Percentiles rank a stretch among this genome's conserved stretches.
These are phyloP conservation scores for Coniochaeta hoffmannii DNA, from an alignment of 2,329 filamentous ascomycete species.

Conservation along the genomic window DNA sequence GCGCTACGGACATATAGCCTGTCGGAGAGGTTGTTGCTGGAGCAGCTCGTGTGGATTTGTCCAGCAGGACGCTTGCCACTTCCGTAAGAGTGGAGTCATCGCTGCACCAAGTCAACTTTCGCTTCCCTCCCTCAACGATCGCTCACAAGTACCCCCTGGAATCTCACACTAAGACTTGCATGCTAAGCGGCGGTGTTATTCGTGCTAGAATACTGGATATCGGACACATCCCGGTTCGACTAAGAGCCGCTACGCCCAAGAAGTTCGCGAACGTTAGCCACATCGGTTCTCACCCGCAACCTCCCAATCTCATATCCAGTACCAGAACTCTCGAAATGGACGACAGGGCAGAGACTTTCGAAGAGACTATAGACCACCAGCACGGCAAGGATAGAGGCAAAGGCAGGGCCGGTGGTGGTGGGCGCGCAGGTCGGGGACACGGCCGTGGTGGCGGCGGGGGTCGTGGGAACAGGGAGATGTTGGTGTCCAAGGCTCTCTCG, in stretches of 20 bases:
- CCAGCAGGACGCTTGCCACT: neutral
- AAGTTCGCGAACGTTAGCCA: too few relatives aligned
- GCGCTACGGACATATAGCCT: too few relatives aligned
- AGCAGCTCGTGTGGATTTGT: neutral
- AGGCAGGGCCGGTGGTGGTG: constrained; percentile 18
- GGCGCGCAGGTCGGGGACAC: constrained; percentile 9
- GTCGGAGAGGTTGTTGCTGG: too few relatives aligned
- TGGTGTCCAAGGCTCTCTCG: constrained; percentile 47
- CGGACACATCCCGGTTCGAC: too few relatives aligned
- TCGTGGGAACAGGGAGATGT: constrained; percentile 34
- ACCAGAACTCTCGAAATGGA: constrained; percentile 1
- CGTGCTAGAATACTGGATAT: too few relatives aligned
- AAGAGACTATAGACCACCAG: constrained; percentile 10
- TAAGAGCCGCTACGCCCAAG: too few relatives aligned
- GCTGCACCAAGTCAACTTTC: neutral
- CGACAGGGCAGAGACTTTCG: constrained; percentile 9
- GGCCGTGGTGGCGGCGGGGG: constrained; percentile 23
- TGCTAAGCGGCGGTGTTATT: too few relatives aligned
- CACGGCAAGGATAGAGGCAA: constrained; percentile 15
- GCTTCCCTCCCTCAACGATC: too few relatives aligned
- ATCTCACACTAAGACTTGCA: too few relatives aligned
- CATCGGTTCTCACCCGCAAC: neutral
- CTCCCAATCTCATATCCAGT: too few relatives aligned
- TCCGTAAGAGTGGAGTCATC: neutral
- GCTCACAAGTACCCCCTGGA: too few relatives aligned